Evolutionary conservation across 2,329 filamentous ascomycete species (phyloP).

Genomic region (Sarocladium kiliense): DNA sequence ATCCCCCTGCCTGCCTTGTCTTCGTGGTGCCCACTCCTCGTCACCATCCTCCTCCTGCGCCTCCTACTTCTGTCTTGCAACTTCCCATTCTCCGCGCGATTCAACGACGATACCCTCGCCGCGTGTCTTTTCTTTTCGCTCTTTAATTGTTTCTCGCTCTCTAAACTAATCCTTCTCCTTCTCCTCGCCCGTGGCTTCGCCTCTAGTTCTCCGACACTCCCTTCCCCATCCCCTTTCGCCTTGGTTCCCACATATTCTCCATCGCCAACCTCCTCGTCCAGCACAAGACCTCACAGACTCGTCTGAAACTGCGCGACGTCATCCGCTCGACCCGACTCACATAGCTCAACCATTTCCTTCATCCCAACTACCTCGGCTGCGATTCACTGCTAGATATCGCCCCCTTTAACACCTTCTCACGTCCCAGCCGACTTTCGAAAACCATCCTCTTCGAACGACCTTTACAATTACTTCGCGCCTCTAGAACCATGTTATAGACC

Average conservation of each 20-base stretch:
- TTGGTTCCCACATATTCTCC: conserved; percentile 3
- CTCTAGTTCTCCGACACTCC: not conserved
- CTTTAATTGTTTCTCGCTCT: conserved; percentile 8
- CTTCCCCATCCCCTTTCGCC: not conserved
- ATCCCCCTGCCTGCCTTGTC: not conserved
- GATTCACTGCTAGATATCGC: not conserved
- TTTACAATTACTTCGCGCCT: not conserved
- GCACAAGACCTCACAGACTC: not conserved
- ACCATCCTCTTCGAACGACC: not conserved
- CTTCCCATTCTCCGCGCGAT: conserved; percentile 4
- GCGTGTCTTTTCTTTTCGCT: conserved; percentile 10
- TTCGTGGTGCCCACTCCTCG: not conserved
- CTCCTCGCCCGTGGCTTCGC: not conserved
- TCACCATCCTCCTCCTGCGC: not conserved
- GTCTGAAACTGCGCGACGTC: not conserved
- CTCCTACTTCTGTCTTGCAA: not conserved
- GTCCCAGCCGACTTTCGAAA: too few species aligned
- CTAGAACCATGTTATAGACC: conserved; percentile 1
- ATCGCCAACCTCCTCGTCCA: not conserved
- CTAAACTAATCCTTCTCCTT: not conserved
- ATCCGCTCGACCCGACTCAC: not conserved
- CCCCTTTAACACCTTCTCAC: not conserved
- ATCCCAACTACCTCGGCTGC: not conserved
- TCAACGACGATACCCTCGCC: conserved; percentile 3
- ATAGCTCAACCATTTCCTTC: not conserved